Evolutionary conservation across 202 grass and related monocot species (phyloP), one percentile per base, ranked within the genome.

Genomic region (Bolboschoenoplectus hybrid): DNA sequence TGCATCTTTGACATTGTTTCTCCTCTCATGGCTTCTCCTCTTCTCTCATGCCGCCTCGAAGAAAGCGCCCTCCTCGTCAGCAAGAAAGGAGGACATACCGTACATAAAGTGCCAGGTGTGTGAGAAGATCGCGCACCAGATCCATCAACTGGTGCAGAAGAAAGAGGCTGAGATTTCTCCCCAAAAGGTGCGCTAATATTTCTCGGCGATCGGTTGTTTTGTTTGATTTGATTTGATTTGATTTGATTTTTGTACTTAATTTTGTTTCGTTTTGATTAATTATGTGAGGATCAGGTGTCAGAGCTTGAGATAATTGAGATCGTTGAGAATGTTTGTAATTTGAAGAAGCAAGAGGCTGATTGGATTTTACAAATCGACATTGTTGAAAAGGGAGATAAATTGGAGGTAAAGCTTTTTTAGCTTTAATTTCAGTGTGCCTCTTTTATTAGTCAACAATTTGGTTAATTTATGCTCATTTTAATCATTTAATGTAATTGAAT

Each of bases 311-410:
- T 96, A 88, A 98, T 98, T 73, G 97, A 98, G 80, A 94, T 96
- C 88, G 90, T 93, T 16, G 97, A 98, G 92, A 96, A 94, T 87
- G 90, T 98, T 13, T 98, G 97, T 56, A 98, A 96, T 87, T 66
- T 98, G 26, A 98, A 98, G 97, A 98, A 98, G 92, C 93, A 96
- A 86, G 89, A 98, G 88, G 91, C 93, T 13, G 96, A 98, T 81
- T 96, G 97, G 97, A 92, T 96, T 83, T 93, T 94, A 49, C 89
- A 90, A 82, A 98, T 98, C 76, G 97, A 98, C 32, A 91, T 98
- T 81, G 86, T 94, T 41, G 93, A 98, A 91, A 98, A 96, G 53
- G 97, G 93, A 62, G 86, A 96, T 58, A 94, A 85, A 85, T 88
- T 98, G 80, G 89, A 98, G 93, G 97, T 98, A 91, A 69, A 61